These are phyloP conservation scores for Talaromyces ruber DNA, from an alignment of 495 filamentous ascomycete species.

Conservation along the genomic window DNA sequence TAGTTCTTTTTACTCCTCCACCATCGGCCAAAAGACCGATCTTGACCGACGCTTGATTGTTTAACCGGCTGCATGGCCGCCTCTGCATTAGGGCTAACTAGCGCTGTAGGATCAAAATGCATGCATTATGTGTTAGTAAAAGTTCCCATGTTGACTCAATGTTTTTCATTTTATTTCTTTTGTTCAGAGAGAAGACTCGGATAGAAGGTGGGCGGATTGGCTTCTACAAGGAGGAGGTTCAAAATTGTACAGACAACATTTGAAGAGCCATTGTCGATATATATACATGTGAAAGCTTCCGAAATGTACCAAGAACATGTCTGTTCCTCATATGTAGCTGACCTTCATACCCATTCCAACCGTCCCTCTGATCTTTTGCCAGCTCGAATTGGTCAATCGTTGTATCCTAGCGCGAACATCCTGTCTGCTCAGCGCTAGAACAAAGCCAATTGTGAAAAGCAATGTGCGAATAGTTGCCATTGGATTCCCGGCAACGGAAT, in stretches of 20 bases:
- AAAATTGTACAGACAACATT: background rate
- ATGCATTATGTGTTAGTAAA: too few relatives aligned
- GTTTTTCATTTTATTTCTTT: background rate
- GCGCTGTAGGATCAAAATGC: too few relatives aligned
- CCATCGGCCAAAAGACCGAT: background rate
- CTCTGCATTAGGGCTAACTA: background rate
- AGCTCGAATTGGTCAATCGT: conserved; percentile 56
- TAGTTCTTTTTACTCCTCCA: background rate
- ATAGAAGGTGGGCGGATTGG: background rate
- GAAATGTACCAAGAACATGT: background rate
- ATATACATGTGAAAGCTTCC: background rate
- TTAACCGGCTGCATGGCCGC: background rate
- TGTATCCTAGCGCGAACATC: conserved; percentile 68
- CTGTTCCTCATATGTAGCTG: conserved; percentile 65
- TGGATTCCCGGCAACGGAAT: conserved; percentile 61
- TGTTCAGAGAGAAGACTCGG: background rate
- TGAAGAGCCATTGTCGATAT: background rate
- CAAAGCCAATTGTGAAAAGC: conserved; percentile 72
- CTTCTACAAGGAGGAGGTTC: background rate
- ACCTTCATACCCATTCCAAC: conserved; percentile 97
- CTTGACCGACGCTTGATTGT: background rate
- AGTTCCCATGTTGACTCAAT: background rate
- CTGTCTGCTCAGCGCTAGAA: conserved; percentile 66
- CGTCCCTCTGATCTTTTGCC: conserved; percentile 78
- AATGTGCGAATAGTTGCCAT: conserved; percentile 64